Evolutionary conservation across 2,329 filamentous ascomycete species (phyloP).

Genomic region (Fusarium sp.): DNA sequence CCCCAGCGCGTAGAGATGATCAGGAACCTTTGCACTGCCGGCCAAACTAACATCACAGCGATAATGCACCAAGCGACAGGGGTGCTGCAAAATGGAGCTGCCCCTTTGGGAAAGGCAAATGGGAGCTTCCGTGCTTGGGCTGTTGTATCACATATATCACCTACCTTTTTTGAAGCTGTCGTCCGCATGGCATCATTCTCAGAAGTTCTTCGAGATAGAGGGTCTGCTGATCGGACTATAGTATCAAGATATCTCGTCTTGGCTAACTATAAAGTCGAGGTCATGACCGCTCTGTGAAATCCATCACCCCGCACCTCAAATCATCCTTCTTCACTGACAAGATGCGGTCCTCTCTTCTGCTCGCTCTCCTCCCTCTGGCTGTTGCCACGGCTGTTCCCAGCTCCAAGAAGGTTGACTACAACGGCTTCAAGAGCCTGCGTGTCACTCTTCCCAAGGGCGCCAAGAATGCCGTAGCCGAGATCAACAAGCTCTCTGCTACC

Average conservation of each 20-base stretch:
- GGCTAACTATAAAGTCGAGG: slow-evolving; percentile 8
- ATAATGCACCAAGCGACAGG: slow-evolving; percentile 15
- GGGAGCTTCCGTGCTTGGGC: slow-evolving; percentile 30
- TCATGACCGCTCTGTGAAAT: background rate
- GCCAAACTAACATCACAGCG: slow-evolving; percentile 11
- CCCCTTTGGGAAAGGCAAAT: slow-evolving; percentile 26
- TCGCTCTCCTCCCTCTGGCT: slow-evolving; percentile 22
- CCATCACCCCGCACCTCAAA: background rate
- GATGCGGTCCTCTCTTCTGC: slow-evolving; percentile 12
- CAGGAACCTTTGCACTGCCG: slow-evolving; percentile 27
- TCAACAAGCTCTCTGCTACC: slow-evolving; percentile 28
- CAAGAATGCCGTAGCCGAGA: slow-evolving; percentile 2
- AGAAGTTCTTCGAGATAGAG: slow-evolving; percentile 14
- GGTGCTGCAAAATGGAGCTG: background rate
- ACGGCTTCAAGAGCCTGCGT: slow-evolving; percentile 32
- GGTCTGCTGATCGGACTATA: background rate
- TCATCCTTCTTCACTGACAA: slow-evolving; percentile 7
- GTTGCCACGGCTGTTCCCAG: slow-evolving; percentile 16
- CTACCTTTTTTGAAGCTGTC: slow-evolving; percentile 26
- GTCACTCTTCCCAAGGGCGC: slow-evolving; percentile 21
- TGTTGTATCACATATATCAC: slow-evolving; percentile 29
- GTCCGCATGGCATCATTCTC: slow-evolving; percentile 25
- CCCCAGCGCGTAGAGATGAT: slow-evolving; percentile 7
- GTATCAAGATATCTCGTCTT: background rate
- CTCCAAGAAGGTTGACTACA: slow-evolving; percentile 34